Evolutionary conservation across 2,329 filamentous ascomycete species (phyloP).

Genomic region (Bipolaris zeicola): DNA sequence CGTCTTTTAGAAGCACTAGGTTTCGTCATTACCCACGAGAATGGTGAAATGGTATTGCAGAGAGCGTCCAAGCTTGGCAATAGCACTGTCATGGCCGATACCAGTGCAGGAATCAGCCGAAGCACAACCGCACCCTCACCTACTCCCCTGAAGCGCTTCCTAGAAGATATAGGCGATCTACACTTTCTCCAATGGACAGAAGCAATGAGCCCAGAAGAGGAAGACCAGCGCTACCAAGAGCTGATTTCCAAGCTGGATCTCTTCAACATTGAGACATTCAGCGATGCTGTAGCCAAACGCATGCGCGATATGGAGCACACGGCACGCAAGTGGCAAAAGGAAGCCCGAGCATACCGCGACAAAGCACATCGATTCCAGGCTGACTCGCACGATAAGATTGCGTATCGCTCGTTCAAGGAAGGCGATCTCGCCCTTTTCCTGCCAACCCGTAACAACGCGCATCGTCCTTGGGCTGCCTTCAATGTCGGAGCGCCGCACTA

Average conservation of each 20-base stretch:
- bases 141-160: conserved; percentile 60
- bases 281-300: conserved; percentile 83
- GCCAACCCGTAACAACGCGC: conserved; percentile 91
- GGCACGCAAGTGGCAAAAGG: conserved; percentile 90
- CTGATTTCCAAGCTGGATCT: conserved; percentile 75
- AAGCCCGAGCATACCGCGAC: conserved; percentile 84
- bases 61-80: conserved; percentile 65
- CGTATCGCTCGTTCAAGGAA: conserved; percentile 94
- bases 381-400: conserved; percentile 94
- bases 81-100: conserved; percentile 53
- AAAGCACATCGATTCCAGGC: conserved; percentile 79
- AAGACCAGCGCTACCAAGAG: conserved; percentile 73
- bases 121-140: conserved; percentile 62
- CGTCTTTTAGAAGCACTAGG: conserved; percentile 85
- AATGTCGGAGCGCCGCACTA: conserved; percentile 97
- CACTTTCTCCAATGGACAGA: conserved; percentile 84
- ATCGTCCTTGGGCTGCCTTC: conserved; percentile 96
- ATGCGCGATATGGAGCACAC: conserved; percentile 93
- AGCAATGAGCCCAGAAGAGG: conserved; percentile 66
- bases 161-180: conserved; percentile 68
- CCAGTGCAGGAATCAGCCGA: conserved; percentile 50
- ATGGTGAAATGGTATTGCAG: conserved; percentile 74
- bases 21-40: conserved; percentile 77
- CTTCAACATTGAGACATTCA: conserved; percentile 84
- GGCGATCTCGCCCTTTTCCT: conserved; percentile 93